phyloP scores from a whole-genome alignment of 1,284 basidiomycete species.

The Puccinia horiana region DNA sequence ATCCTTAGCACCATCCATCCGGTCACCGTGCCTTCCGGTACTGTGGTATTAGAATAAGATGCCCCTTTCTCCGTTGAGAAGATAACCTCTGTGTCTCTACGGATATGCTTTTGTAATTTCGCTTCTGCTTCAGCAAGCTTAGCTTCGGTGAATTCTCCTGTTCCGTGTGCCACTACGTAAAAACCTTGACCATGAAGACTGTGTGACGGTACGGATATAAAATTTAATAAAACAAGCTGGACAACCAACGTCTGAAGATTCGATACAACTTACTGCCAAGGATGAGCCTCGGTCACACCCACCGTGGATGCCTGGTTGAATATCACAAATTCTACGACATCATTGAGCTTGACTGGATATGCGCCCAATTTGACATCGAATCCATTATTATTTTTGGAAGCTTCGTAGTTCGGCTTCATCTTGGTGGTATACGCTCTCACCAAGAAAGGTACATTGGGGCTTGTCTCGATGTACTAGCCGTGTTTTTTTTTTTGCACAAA shows the following conservation, averaged over 20 bases:
- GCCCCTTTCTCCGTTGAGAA: constrained; percentile 19
- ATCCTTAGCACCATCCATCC: constrained; percentile 47
- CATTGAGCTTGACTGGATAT: constrained; percentile 42
- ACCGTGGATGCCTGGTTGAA: constrained; percentile 36
- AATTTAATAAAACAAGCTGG: not conserved
- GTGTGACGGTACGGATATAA: not conserved
- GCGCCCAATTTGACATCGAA: constrained; percentile 19
- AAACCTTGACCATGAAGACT: constrained; percentile 38
- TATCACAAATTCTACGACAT: constrained; percentile 40
- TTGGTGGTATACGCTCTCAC: constrained; percentile 26
- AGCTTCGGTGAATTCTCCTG: constrained; percentile 27
- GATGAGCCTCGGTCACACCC: constrained; percentile 24
- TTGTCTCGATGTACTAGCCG: constrained; percentile 41
- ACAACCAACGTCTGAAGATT: no score
- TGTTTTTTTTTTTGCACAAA: not conserved
- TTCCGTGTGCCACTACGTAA: constrained; percentile 28
- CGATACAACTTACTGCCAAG: constrained; percentile 36
- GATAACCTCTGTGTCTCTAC: constrained; percentile 35
- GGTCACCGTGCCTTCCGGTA: constrained; percentile 18
- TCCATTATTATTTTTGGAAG: constrained; percentile 26
- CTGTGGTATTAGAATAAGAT: constrained; percentile 23
- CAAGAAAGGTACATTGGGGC: constrained; percentile 30
- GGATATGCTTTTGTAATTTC: not conserved
- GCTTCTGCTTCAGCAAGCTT: constrained; percentile 30
- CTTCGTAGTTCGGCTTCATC: constrained; percentile 35